Evolutionary conservation across 768 basidiomycete genomes (phyloP).

Genomic region (Boletus eberwhitei): DNA sequence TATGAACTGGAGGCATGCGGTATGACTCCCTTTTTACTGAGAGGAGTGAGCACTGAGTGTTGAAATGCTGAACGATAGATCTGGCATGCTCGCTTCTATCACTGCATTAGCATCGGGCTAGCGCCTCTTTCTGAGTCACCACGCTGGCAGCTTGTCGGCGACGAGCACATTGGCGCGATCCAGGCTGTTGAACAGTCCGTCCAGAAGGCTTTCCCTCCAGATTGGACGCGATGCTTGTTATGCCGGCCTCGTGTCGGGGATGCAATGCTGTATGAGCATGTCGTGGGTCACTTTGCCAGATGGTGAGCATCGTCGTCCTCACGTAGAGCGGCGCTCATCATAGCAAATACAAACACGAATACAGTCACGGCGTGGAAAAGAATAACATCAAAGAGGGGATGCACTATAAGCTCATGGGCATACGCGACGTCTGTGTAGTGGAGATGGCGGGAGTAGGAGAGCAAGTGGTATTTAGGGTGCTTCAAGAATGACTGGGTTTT

Average conservation of each 20-base stretch:
- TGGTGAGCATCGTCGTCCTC: not conserved
- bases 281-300: not conserved
- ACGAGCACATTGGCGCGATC: constrained; percentile 5
- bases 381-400: not conserved
- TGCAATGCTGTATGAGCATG: not conserved
- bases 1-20: constrained; percentile 13
- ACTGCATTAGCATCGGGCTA: constrained; percentile 1
- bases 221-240: constrained; percentile 6
- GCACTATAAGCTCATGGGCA: constrained; percentile 1
- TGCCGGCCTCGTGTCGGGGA: constrained; percentile 9
- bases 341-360: not conserved
- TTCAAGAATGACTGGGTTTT: not conserved
- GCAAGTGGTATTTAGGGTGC: constrained; percentile 3
- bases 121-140: not conserved
- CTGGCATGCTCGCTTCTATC: constrained; percentile 6
- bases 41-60: not conserved
- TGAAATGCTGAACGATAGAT: constrained; percentile 1
- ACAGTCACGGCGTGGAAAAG: constrained; percentile 3
- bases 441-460: constrained; percentile 1
- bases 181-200: constrained; percentile 2
- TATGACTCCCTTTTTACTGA: not conserved
- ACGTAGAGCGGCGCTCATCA: not conserved
- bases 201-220: not conserved
- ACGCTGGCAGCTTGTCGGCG: constrained; percentile 10
- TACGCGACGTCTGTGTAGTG: not conserved